Evolutionary conservation across 2,329 filamentous ascomycete genomes (phyloP), one percentile per base, ranked within the genome.

Genomic region (Lasiodiplodia sp.): DNA sequence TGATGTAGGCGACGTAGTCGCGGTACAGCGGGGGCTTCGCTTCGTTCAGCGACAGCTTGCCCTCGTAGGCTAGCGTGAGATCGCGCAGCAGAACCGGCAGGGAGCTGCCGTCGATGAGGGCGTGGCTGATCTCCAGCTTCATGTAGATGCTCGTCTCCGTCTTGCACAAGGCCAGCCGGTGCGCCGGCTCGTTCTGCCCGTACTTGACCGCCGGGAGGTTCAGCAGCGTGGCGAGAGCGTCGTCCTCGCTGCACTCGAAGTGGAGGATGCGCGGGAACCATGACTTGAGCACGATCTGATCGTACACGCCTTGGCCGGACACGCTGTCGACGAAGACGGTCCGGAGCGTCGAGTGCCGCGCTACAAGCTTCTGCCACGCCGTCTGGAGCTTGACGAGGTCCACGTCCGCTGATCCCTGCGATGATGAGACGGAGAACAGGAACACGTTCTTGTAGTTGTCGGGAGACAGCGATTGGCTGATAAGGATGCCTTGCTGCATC

Each of bases 101-200:
- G 0, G 85, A 87, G 49, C 79, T 80, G 0, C 85, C 85, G 74
- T 87, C 85, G 77, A 83, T 84, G 40, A 85, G 82, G 12, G 81
- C 82, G 70, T 87, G 85, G 70, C 82, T 86, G 23, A 87, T 76
- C 67, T 87, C 85, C 18, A 87, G 74, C 7, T 80, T 79, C 62
- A 65, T 52, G 23, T 38, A 47, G 47, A 38, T 31, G n/a, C 31
- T 31, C 1, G 62, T n/a, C 28, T 28, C 31, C 16, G 44, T 40
- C 47, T 25, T 51, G n/a, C 34, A 52, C 11, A 65, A 10, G 21
- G 31, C 25, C 25, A 65, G 62, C 16, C 49, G 47, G 72, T 86
- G 82, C 31, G 83, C 80, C 3, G 84, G 80, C 16, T 77, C 70
- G 28, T 74, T 71, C 67, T 74, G 78, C 51, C 77, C 75, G 40